These are phyloP conservation scores for Mortierella sp. DNA, from an alignment of 371 early-diverging fungal species.

Conservation along the genomic window DNA sequence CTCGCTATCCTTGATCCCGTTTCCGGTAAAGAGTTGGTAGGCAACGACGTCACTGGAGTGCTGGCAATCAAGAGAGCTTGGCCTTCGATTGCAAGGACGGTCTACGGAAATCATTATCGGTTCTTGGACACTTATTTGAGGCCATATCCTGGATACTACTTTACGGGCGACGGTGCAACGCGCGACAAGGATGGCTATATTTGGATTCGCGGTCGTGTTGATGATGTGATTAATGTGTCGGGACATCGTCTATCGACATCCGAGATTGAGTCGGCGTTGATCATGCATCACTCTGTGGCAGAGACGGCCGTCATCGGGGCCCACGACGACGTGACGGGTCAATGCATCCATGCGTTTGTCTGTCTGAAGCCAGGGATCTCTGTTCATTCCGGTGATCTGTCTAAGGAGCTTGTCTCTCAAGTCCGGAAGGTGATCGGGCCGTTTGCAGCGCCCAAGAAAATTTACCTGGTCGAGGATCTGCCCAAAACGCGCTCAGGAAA, in stretches of 20 bases:
- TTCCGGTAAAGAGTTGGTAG: constrained; percentile 78
- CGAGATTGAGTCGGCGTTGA: constrained; percentile 94
- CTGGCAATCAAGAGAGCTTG: constrained; percentile 90
- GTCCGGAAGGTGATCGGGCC: constrained; percentile 94
- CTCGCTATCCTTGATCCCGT: constrained; percentile 85
- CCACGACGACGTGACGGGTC: constrained; percentile 94
- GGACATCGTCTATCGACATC: constrained; percentile 98
- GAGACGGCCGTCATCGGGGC: constrained; percentile 97
- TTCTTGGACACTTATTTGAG: constrained; percentile 92
- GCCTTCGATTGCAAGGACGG: constrained; percentile 96
- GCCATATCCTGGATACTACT: constrained; percentile 89
- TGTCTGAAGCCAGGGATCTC: constrained; percentile 71
- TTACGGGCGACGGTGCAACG: constrained; percentile 92
- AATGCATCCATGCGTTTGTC: constrained; percentile 79
- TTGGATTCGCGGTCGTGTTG: constrained; percentile 95
- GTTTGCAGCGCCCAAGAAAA: constrained; percentile 92
- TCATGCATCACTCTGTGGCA: constrained; percentile 83
- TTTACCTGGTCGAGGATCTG: constrained; percentile 87
- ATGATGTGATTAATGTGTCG: constrained; percentile 98
- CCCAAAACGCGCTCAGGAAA: constrained; percentile 99
- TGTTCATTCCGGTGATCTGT: constrained; percentile 60
- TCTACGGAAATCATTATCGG: constrained; percentile 91
- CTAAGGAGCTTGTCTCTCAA: constrained; percentile 75
- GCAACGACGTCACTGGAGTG: constrained; percentile 91
- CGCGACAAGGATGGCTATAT: constrained; percentile 95